Conservation (phyloP, 768 basidiomycete genomes). For the Lactarius indigo region DNA sequence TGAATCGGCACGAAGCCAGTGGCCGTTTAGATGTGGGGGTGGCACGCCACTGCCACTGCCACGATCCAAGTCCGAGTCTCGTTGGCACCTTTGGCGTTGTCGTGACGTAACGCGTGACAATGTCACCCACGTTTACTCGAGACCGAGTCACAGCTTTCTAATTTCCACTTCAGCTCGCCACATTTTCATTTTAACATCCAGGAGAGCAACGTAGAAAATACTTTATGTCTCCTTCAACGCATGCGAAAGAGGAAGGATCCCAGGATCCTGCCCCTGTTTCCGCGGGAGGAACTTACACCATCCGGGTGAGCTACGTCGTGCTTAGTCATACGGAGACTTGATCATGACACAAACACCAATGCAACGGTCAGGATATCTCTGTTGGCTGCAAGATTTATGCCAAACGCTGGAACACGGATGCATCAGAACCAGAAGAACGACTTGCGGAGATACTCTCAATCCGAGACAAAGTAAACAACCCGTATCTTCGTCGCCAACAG, state of each 20-base stretch:
- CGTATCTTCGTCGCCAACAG: conserved; percentile 47
- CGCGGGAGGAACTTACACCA: conserved; percentile 69
- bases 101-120: not conserved
- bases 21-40: not conserved
- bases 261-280: conserved; percentile 60
- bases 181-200: not conserved
- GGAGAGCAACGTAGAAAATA: not conserved
- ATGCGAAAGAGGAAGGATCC: conserved; percentile 36
- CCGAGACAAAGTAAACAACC: conserved; percentile 74
- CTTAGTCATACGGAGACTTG: conserved; percentile 24
- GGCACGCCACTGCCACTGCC: not conserved
- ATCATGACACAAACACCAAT: conserved; percentile 25
- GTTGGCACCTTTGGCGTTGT: not conserved
- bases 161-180: conserved; percentile 8
- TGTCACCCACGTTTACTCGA: conserved; percentile 10
- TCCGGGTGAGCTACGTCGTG: conserved; percentile 53
- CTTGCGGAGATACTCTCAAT: conserved; percentile 95
- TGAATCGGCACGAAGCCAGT: not conserved
- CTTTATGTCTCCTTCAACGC: conserved; percentile 26
- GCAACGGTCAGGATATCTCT: conserved; percentile 60
- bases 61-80: not conserved
- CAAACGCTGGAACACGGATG: conserved; percentile 70
- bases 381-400: conserved; percentile 97
- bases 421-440: conserved; percentile 72
- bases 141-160: conserved; percentile 20